phyloP scores from a whole-genome alignment of 2,329 filamentous ascomycete genomes.

The Aspergillus ochraceus region DNA sequence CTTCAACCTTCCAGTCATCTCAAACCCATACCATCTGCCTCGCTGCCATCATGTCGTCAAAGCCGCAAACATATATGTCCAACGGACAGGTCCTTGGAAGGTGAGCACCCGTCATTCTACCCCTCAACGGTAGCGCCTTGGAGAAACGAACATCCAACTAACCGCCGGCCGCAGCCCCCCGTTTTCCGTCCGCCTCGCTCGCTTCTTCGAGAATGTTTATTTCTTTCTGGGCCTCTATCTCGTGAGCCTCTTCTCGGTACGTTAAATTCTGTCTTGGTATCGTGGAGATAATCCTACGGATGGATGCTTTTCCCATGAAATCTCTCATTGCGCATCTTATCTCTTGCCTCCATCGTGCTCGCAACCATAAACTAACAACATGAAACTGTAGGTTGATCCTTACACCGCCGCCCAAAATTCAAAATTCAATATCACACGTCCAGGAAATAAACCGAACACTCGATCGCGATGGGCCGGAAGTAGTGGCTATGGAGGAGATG shows the following conservation, averaged over 20 bases:
- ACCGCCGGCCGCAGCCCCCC: slow-evolving; percentile 40
- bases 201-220: slow-evolving; percentile 45
- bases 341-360: background rate
- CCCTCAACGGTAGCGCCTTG: background rate
- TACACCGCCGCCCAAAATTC: slow-evolving; percentile 48
- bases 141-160: background rate
- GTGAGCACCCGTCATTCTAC: slow-evolving; percentile 21
- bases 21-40: background rate
- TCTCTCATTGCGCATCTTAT: background rate
- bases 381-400: slow-evolving; percentile 41
- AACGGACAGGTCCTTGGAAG: slow-evolving; percentile 39
- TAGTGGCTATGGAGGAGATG: slow-evolving; percentile 24
- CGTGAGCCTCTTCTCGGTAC: slow-evolving; percentile 50
- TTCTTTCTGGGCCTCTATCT: slow-evolving; percentile 52
- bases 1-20: slow-evolving; percentile 1
- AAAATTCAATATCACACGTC: slow-evolving; percentile 44
- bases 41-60: slow-evolving; percentile 32
- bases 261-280: slow-evolving; percentile 7
- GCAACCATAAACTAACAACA: background rate
- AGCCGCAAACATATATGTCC: slow-evolving; percentile 39
- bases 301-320: too few relatives aligned
- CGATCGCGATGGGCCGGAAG: slow-evolving; percentile 27
- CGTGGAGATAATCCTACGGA: too few relatives aligned
- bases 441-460: slow-evolving; percentile 24
- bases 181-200: slow-evolving; percentile 42